phyloP scores from a whole-genome alignment of 1,139 yeast species.

The Candida tropicalis region DNA sequence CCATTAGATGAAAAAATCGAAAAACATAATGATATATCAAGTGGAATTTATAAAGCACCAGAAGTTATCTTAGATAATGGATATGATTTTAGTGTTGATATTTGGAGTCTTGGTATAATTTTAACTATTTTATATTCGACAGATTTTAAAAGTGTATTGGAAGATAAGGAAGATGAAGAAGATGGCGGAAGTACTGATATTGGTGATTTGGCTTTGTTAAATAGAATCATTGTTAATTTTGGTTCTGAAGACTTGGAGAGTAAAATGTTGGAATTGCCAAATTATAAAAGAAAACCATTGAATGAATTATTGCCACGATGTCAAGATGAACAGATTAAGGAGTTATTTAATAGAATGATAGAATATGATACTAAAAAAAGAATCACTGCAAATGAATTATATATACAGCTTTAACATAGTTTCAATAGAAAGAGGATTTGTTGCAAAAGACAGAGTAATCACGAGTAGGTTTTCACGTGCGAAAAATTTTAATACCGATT shows the following conservation, averaged over 20 bases:
- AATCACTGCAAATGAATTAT: conserved; percentile 18
- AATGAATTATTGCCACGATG: conserved; percentile 32
- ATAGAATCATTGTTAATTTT: conserved; percentile 60
- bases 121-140: conserved; percentile 60
- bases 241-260: conserved; percentile 57
- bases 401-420: conserved; percentile 3
- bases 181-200: conserved; percentile 22
- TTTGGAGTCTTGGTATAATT: conserved; percentile 80
- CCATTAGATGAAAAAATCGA: conserved; percentile 42
- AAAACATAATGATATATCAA: conserved; percentile 73
- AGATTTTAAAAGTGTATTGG: conserved; percentile 45
- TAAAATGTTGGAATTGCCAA: conserved; percentile 28
- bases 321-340: conserved; percentile 16
- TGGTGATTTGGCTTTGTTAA: conserved; percentile 68
- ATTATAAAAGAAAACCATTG: conserved; percentile 19
- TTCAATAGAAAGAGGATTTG: not conserved
- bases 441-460: too few species aligned
- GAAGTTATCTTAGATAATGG: conserved; percentile 70
- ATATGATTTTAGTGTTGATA: conserved; percentile 70
- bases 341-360: conserved; percentile 28
- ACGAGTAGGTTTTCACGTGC: too few species aligned
- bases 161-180: conserved; percentile 22
- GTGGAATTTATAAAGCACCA: conserved; percentile 81
- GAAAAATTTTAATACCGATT: too few species aligned
- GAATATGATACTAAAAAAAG: conserved; percentile 25